Percentiles rank a stretch among this genome's conserved stretches.
Conservation (phyloP, 73 alveolate species). For the Paramecium caudatum region DNA sequence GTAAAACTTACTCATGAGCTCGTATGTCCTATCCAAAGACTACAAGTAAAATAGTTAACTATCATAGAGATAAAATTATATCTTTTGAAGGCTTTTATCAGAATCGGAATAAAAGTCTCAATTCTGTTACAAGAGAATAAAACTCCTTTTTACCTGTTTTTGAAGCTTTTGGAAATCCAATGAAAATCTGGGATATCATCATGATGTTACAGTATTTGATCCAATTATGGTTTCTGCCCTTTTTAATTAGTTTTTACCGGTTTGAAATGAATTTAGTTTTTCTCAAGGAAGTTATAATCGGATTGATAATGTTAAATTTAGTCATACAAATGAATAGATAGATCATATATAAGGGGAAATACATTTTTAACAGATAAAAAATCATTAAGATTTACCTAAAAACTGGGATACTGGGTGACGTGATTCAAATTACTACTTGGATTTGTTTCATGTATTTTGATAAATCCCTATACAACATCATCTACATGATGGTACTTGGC, state of each 20-base stretch:
- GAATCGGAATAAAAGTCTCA: constrained; percentile 11
- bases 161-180: background rate
- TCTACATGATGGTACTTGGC: background rate
- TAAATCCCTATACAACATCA: background rate
- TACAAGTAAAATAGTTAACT: background rate
- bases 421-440: background rate
- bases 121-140: background rate
- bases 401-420: background rate
- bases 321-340: background rate
- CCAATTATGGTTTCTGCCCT: constrained; percentile 22
- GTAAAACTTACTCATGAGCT: background rate
- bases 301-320: background rate
- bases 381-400: background rate
- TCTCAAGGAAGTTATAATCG: background rate
- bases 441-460: background rate
- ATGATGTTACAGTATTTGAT: background rate
- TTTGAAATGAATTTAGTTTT: background rate
- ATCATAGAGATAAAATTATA: background rate
- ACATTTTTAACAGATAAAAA: background rate
- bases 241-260: background rate
- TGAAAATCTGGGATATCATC: background rate
- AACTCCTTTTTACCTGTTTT: background rate
- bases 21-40: background rate
- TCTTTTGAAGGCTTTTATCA: background rate
- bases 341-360: background rate